phyloP scores from a whole-genome alignment of 768 basidiomycete species.

The Leccinellum rugosiceps region DNA sequence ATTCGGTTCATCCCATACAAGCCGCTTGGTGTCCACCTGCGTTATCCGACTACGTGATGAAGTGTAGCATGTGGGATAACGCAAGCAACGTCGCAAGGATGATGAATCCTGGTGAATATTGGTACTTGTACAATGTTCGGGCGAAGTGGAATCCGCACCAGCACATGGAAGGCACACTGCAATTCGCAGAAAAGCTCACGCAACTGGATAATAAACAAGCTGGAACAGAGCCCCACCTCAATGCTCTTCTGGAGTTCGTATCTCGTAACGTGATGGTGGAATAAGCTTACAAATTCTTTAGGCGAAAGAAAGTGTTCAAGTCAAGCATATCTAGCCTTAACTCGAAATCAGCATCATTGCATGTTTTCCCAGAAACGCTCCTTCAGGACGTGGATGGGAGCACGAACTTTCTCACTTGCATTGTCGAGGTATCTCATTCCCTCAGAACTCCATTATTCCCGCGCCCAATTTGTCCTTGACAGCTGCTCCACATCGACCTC shows the following conservation, averaged over 20 bases:
- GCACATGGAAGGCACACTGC: conserved; percentile 53
- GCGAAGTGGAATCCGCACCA: conserved; percentile 38
- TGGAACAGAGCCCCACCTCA: conserved; percentile 37
- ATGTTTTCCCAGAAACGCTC: conserved; percentile 42
- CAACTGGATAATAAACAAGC: conserved; percentile 42
- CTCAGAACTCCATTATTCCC: background rate
- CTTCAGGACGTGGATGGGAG: conserved; percentile 45
- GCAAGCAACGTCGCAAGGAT: conserved; percentile 40
- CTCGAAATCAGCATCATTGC: conserved; percentile 22
- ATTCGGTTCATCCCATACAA: conserved; percentile 30
- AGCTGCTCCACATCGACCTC: conserved; percentile 47
- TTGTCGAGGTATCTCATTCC: conserved; percentile 48
- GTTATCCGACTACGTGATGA: conserved; percentile 45
- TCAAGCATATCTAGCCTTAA: conserved; percentile 20
- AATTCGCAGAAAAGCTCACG: conserved; percentile 39
- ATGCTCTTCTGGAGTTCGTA: conserved; percentile 51
- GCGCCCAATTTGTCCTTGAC: background rate
- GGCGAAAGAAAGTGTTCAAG: conserved; percentile 47
- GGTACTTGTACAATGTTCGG: conserved; percentile 50
- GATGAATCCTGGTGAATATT: conserved; percentile 51
- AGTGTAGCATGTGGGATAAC: conserved; percentile 57
- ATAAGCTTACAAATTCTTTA: conserved; percentile 22
- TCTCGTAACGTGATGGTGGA: background rate
- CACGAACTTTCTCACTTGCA: conserved; percentile 48
- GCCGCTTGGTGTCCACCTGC: conserved; percentile 46